Evolutionary conservation across 345 rosid genomes (phyloP), one percentile per base, ranked within the genome.

Genomic region (Draba incana): DNA sequence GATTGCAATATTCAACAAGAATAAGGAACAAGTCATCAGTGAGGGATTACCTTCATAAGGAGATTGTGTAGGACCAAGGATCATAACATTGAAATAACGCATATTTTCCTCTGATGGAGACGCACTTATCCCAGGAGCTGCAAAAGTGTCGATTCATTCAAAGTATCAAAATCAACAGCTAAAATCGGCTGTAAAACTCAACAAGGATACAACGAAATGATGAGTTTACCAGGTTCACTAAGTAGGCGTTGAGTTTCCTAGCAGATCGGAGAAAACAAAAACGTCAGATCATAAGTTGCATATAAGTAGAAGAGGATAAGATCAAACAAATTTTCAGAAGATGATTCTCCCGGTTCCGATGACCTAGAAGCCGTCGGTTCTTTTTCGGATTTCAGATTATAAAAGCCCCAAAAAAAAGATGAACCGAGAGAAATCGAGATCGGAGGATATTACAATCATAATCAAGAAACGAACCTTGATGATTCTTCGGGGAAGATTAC

Each of bases 191-290:
- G 50, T 30, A 0, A 24, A 45, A 7, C 20, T 33, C 46, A 61
- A 46, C 13, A 46, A 45, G 4, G 63, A 63, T 4, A 7, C 4
- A 9, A 45, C 16, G 44, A 11, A 65, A 12, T 6, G 30, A 75
- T 38, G 75, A 25, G 55, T 37, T 75, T 57, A 92, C 99, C 99
- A 47, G 99, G 99, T 77, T 95, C 99, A 69, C 99, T 95, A 68
- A 95, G 98, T 10, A 95, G 96, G 67, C 99, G 98, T 72, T 92
- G 98, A 27, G 99, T 95, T 86, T 95, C 99, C 99, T 95, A 78
- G 23, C 49, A 71, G 79, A 78, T 69, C 77, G 44, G 15, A 51
- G 51, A 12, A 24, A 47, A 33, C 39, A 31, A 3, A 49, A 46
- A 41, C 46, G 47, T 75, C 66, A 70, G 68, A 70, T 70, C 71